Percentiles rank a stretch among this genome's conserved stretches.
These are phyloP conservation scores for Pedinophyceae sp. DNA, from an alignment of 139 green algal species.

Conservation along the genomic window DNA sequence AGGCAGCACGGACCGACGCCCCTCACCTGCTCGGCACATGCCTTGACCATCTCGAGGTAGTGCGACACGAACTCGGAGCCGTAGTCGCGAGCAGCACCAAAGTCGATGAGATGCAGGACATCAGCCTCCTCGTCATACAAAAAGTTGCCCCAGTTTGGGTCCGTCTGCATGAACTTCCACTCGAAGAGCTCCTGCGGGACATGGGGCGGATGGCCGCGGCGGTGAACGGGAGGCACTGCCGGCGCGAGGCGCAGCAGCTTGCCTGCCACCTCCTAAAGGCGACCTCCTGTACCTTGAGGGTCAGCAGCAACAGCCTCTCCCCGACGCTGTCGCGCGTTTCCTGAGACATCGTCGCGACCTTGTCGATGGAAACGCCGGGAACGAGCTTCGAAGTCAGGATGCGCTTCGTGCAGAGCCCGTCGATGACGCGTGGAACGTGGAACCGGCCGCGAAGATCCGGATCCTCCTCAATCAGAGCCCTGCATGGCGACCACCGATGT, in stretches of 20 bases:
- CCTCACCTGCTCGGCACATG: conserved; percentile 55
- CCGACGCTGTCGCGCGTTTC: conserved; percentile 56
- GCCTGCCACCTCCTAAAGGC: background rate
- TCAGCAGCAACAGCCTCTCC: conserved; percentile 60
- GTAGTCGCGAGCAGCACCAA: conserved; percentile 73
- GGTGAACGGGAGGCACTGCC: background rate
- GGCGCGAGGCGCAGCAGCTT: background rate
- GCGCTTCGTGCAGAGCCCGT: conserved; percentile 39
- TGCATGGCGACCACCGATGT: background rate
- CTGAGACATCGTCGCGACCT: conserved; percentile 46
- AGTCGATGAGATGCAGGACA: conserved; percentile 78
- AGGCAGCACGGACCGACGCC: background rate
- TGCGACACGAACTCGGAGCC: conserved; percentile 49
- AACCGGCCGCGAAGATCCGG: conserved; percentile 17
- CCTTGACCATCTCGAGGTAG: conserved; percentile 84
- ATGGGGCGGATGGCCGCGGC: background rate
- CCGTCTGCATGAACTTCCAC: conserved; percentile 87
- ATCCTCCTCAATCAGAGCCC: background rate
- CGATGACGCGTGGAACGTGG: conserved; percentile 55
- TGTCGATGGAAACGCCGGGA: conserved; percentile 63
- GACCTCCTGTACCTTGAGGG: no score
- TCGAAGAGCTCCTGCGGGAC: conserved; percentile 62
- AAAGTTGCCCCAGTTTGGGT: conserved; percentile 93
- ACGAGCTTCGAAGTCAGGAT: conserved; percentile 74
- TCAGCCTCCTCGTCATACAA: conserved; percentile 63